Evolutionary conservation across 2,329 filamentous ascomycete genomes (phyloP), one percentile per base, ranked within the genome.

Genomic region (Fusarium brachygibbosum): DNA sequence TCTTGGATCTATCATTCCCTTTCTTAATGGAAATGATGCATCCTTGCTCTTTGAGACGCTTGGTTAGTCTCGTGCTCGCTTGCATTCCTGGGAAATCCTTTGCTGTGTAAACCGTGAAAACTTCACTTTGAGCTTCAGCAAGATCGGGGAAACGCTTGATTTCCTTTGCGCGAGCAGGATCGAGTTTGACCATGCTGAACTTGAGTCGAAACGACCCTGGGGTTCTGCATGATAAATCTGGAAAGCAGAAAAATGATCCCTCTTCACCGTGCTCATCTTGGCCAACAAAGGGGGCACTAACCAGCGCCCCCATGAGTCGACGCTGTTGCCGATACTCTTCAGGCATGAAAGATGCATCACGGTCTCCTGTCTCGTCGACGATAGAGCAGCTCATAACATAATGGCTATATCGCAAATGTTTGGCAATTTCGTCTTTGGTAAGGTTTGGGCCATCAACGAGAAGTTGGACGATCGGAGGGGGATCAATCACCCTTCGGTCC

Each of bases 1-100:
- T 77, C 61, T 75, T 78, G 17, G 81, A 82, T 78, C 88, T 89
- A 62, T 93, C 91, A 70, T 93, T 94, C 16, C 93, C 93, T 77
- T 95, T 96, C 81, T 95, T 95, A 66, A 95, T 92, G 35, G 92
- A 92, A 65, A 96, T 94, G 50, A 93, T 89, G 74, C 93, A 93
- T 6, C 93, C 93, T 79, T 95, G 93, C 73, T 91, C 85, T 77
- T 93, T 93, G 59, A 96, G 81, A 32, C 87, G 84, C 77, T 92
- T 92, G 2, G 93, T 93, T 37, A 96, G 80, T 19, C 86, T 83
- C 28, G 91, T 94, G 77, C 91, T 94, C 2, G 91, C 89, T 59
- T 90, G 85, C 92, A 96, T 96, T 8, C 93, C 93, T 1, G 92
- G 91, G 63, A 96, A 96, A 75, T 95, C 92, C 76, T 95, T 96